A percentile compares a stretch with the other conserved stretches of the same genome.
Evolutionary conservation across 306 rosid species (phyloP).

Genomic region (Psophocarpus tetragonolobus): DNA sequence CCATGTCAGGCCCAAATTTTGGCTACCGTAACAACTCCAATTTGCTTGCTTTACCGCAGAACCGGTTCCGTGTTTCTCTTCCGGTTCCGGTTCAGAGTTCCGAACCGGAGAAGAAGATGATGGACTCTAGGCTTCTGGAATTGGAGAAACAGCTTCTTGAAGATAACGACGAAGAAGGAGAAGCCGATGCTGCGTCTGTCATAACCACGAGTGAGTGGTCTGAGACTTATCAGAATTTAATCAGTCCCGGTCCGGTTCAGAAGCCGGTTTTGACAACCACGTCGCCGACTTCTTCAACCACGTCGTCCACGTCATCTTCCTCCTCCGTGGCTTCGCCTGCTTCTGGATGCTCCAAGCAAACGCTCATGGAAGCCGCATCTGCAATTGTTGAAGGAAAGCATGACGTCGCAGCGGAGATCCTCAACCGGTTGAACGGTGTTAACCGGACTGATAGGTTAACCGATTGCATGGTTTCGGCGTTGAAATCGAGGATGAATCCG

Average conservation of each 20-base stretch:
- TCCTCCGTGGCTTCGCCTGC: conserved; percentile 69
- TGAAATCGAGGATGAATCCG: conserved; percentile 60
- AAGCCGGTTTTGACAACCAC: conserved; percentile 55
- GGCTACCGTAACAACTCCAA: conserved; percentile 8
- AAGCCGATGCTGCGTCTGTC: conserved; percentile 63
- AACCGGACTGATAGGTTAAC: conserved; percentile 41
- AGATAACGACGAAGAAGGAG: conserved; percentile 71
- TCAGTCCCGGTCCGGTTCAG: conserved; percentile 39
- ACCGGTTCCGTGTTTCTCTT: conserved; percentile 19
- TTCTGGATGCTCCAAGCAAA: conserved; percentile 52
- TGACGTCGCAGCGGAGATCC: conserved; percentile 64
- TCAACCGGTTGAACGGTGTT: conserved; percentile 43
- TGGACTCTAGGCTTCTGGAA: conserved; percentile 65
- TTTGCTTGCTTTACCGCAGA: conserved; percentile 35
- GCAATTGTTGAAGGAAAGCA: conserved; percentile 75
- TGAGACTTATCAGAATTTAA: conserved; percentile 75
- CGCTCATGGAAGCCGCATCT: conserved; percentile 72
- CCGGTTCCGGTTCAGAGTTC: not conserved
- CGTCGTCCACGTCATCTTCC: conserved; percentile 57
- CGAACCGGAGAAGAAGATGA: conserved; percentile 59
- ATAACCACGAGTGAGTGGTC: conserved; percentile 78
- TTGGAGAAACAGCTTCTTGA: conserved; percentile 83
- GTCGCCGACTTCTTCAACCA: conserved; percentile 73
- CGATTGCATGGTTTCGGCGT: conserved; percentile 56
- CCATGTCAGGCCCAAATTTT: not conserved